Conservation (phyloP, 2,329 filamentous ascomycete genomes). For the Cercospora sesami region DNA sequence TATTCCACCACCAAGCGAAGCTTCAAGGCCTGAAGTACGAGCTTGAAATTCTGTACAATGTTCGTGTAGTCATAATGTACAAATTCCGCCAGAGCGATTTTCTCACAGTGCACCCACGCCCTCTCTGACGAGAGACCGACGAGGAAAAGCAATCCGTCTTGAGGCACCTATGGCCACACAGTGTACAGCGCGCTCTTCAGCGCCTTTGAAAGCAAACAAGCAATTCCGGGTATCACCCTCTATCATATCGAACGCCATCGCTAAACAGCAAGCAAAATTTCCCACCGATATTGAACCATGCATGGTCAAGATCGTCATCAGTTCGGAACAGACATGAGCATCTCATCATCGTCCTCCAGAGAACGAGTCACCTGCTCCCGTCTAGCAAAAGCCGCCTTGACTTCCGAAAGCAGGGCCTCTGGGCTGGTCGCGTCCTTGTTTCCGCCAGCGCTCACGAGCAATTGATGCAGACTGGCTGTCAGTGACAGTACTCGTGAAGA, state of each 20-base stretch:
- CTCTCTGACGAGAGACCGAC: not conserved
- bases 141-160: not conserved
- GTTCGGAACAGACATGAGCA: constrained; percentile 13
- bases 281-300: not conserved
- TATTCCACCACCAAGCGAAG: not conserved
- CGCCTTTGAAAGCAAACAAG: not conserved
- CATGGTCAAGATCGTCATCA: not conserved
- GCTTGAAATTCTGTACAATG: not conserved
- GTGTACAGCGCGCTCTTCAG: not conserved
- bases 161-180: not conserved
- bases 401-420: constrained; percentile 13
- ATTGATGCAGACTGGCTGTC: constrained; percentile 19
- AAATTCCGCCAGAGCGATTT: not conserved
- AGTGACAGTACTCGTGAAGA: constrained; percentile 18
- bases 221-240: constrained; percentile 7
- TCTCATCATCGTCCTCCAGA: constrained; percentile 15
- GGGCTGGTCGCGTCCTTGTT: not conserved
- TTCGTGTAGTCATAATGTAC: constrained; percentile 5
- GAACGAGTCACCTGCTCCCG: not conserved
- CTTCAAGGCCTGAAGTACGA: constrained; percentile 1
- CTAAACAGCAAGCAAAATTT: constrained; percentile 8
- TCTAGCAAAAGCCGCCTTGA: constrained; percentile 19
- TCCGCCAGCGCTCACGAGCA: constrained; percentile 20
- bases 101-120: not conserved
- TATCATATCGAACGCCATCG: not conserved